Base-by-base conservation (phyloP, 176 grass and related monocot genomes). In the Elymus sibiricus region DNA sequence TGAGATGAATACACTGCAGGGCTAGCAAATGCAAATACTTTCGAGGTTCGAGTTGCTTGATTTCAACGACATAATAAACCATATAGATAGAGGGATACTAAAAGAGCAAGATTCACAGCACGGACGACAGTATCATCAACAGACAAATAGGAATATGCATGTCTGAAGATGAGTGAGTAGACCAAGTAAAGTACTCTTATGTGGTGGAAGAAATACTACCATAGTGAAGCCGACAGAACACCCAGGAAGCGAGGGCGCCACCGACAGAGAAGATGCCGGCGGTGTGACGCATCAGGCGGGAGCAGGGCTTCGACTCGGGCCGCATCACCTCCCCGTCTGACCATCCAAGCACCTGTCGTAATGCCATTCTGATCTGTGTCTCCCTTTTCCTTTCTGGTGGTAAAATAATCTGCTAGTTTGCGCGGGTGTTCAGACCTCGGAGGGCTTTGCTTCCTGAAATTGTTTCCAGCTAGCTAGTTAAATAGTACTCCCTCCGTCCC, bases 291-390 rank as follows among this genome's bases (percentile, higher is more conserved):
- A 95, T 95, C 72, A 98, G 56, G 2, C 91, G 87, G 13, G 95
- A 82, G 85, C 91, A 98, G 3, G 95, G 93, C 77, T 93, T 98
- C 11, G 91, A 82, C 55, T 95, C 93, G 12, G 93, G 86, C 64
- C 93, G 87, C 95, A 98, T 98, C 83, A 95, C 82, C 87, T 98
- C 95, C 39, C 95, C 91, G 21, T 98, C 90, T 19, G 95, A 97
- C 95, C 89, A 98, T 76, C 93, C 87, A 27, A 98, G 55, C 34
- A 59, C 49, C 32, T n/a, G 80, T 4, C 93, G 65, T 11, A 98
- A 67, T 38, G 95, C 84, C 92, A 94, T 97, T 19, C 1, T 2
- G 11, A 79, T 88, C 26, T 17, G 62, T 70, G 5, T 47, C 21
- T 81, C 43, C 29, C n/a, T 22, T 59, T 59, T 59, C 21, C 21